Evolutionary conservation across 371 early-diverging fungal species (phyloP).

Genomic region (Nematocida parisii): DNA sequence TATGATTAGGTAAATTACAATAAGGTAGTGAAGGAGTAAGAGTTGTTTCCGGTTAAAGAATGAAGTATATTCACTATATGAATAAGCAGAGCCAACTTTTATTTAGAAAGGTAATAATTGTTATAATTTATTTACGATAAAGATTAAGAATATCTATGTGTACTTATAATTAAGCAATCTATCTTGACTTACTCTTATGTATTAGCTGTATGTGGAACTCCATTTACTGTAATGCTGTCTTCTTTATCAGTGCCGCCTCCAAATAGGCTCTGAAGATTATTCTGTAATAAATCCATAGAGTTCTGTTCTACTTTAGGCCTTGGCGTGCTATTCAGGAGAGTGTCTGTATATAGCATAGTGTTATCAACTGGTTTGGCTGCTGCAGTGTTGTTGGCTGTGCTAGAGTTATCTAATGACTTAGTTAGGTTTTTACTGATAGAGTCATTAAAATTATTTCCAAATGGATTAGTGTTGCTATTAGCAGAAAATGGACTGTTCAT

Average conservation of each 20-base stretch:
- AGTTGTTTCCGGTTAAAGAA: no score
- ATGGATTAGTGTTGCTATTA: neutral
- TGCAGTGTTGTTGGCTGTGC: neutral
- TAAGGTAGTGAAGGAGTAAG: no score
- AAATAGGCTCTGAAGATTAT: neutral
- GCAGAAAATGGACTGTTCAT: neutral
- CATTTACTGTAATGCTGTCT: neutral
- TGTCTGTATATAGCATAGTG: neutral
- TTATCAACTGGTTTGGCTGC: neutral
- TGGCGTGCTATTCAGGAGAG: neutral
- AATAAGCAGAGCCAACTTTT: no score
- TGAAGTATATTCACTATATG: no score
- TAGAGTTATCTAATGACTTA: neutral
- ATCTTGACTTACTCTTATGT: neutral
- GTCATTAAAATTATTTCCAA: conserved; percentile 13
- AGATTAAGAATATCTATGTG: conserved; percentile 4
- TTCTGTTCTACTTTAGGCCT: neutral
- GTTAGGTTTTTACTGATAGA: neutral
- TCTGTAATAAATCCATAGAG: neutral
- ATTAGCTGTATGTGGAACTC: neutral
- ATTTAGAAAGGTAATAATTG: neutral
- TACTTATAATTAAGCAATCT: conserved; percentile 2
- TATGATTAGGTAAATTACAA: no score
- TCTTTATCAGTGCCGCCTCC: neutral
- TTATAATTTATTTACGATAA: conserved; percentile 24